Conservation (phyloP, 108 stramenopile species). For the Nitzschia putrida region DNA sequence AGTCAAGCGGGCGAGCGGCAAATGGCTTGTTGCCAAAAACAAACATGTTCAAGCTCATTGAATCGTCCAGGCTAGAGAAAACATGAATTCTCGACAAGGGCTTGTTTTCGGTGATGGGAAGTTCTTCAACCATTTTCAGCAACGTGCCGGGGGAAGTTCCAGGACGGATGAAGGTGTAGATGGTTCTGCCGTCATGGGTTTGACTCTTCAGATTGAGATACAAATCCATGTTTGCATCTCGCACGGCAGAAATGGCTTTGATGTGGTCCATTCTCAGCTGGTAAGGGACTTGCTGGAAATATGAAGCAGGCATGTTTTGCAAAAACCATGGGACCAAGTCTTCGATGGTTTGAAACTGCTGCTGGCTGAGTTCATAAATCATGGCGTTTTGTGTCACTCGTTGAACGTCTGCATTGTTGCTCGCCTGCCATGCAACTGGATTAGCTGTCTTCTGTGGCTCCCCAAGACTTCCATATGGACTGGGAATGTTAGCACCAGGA, state of each 20-base stretch:
- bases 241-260: constrained; percentile 90
- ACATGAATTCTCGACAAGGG: constrained; percentile 81
- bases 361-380: constrained; percentile 81
- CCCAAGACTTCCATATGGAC: constrained; percentile 15
- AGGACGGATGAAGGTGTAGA: constrained; percentile 87
- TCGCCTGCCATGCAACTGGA: constrained; percentile 65
- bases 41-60: constrained; percentile 91
- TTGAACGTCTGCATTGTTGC: constrained; percentile 78
- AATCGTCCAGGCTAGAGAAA: constrained; percentile 84
- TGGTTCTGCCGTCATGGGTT: constrained; percentile 56
- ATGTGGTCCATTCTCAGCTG: constrained; percentile 94
- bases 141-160: constrained; percentile 80
- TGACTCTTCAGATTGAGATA: constrained; percentile 81
- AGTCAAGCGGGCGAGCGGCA: constrained; percentile 14
- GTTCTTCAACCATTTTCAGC: constrained; percentile 76
- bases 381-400: constrained; percentile 54
- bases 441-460: constrained; percentile 13
- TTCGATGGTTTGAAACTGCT: constrained; percentile 69
- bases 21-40: constrained; percentile 63
- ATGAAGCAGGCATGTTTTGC: constrained; percentile 87
- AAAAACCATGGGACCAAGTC: constrained; percentile 95
- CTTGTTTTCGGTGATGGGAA: constrained; percentile 43
- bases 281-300: constrained; percentile 91
- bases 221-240: constrained; percentile 74
- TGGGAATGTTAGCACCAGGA: constrained; percentile 5